phyloP scores from a whole-genome alignment of 2,329 filamentous ascomycete genomes.

The Fusarium sp. region DNA sequence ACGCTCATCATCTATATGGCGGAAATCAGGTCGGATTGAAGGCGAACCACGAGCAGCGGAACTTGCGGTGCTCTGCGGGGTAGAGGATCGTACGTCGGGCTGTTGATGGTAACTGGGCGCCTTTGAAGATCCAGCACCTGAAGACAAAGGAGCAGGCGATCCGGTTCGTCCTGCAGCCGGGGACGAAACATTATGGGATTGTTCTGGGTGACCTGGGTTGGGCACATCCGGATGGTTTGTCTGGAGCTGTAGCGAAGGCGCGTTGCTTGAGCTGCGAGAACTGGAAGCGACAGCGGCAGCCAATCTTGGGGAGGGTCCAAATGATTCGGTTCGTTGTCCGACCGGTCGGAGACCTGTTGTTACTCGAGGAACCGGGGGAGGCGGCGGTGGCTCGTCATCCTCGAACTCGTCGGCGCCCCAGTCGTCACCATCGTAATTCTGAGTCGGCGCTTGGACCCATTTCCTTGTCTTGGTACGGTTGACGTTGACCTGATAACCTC shows the following conservation, averaged over 20 bases:
- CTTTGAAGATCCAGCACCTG: constrained; percentile 24
- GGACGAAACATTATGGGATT: constrained; percentile 20
- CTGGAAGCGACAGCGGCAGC: constrained; percentile 39
- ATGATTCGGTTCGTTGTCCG: constrained; percentile 44
- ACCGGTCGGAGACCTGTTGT: constrained; percentile 44
- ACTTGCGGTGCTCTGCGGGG: constrained; percentile 35
- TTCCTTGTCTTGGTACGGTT: constrained; percentile 91
- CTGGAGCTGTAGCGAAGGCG: constrained; percentile 42
- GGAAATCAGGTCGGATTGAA: constrained; percentile 80
- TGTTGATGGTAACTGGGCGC: constrained; percentile 30
- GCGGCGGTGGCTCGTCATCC: constrained; percentile 60
- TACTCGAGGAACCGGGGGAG: constrained; percentile 42
- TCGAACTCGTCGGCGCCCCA: constrained; percentile 81
- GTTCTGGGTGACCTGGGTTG: constrained; percentile 12
- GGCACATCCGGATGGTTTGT: constrained; percentile 27
- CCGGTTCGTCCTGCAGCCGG: constrained; percentile 24
- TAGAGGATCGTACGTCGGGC: constrained; percentile 37
- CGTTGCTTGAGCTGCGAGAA: constrained; percentile 38
- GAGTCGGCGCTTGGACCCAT: constrained; percentile 90
- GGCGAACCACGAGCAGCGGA: constrained; percentile 60
- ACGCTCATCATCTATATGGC: constrained; percentile 70
- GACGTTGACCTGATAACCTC: constrained; percentile 80
- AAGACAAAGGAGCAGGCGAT: constrained; percentile 32
- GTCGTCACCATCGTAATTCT: constrained; percentile 91
- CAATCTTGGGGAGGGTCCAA: constrained; percentile 37